Evolutionary conservation across 345 rosid genomes (phyloP).

Genomic region (Camelina hispida): DNA sequence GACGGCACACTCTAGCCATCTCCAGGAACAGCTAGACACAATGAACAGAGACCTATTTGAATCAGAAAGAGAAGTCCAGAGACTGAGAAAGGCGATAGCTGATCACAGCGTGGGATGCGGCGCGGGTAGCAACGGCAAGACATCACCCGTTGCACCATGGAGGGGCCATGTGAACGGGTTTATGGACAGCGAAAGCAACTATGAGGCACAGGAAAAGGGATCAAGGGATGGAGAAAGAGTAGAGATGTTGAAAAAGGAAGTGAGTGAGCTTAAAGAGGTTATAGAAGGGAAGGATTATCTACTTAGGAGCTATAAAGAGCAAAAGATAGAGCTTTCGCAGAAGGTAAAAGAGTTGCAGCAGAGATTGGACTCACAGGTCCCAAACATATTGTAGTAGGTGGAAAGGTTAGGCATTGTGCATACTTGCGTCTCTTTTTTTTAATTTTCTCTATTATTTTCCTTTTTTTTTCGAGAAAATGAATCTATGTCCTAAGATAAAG

Average conservation of each 20-base stretch:
- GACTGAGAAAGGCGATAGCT: constrained; percentile 92
- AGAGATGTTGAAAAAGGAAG: constrained; percentile 86
- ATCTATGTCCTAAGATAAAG: constrained; percentile 13
- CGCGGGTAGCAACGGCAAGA: constrained; percentile 44
- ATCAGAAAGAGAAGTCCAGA: constrained; percentile 86
- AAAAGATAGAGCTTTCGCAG: constrained; percentile 80
- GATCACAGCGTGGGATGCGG: constrained; percentile 71
- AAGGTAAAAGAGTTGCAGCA: constrained; percentile 86
- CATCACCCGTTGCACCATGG: constrained; percentile 54
- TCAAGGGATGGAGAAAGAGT: constrained; percentile 59
- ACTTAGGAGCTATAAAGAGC: constrained; percentile 84
- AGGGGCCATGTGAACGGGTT: constrained; percentile 69
- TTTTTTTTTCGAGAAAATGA: constrained; percentile 23
- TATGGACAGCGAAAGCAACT: constrained; percentile 52
- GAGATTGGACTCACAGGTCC: constrained; percentile 90
- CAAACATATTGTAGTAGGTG: constrained; percentile 90
- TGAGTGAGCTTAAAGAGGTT: constrained; percentile 83
- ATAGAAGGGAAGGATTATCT: constrained; percentile 90
- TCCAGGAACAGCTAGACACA: constrained; percentile 81
- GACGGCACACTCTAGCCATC: constrained; percentile 62
- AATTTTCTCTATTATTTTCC: not conserved
- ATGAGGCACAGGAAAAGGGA: constrained; percentile 52
- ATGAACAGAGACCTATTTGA: constrained; percentile 75
- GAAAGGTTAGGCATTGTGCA: constrained; percentile 60
- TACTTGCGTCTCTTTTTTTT: constrained; percentile 38